A percentile compares a stretch with the other conserved stretches of the same genome.
phyloP scores from a whole-genome alignment of 176 grass and related monocot species.

The Zoysia japonica region DNA sequence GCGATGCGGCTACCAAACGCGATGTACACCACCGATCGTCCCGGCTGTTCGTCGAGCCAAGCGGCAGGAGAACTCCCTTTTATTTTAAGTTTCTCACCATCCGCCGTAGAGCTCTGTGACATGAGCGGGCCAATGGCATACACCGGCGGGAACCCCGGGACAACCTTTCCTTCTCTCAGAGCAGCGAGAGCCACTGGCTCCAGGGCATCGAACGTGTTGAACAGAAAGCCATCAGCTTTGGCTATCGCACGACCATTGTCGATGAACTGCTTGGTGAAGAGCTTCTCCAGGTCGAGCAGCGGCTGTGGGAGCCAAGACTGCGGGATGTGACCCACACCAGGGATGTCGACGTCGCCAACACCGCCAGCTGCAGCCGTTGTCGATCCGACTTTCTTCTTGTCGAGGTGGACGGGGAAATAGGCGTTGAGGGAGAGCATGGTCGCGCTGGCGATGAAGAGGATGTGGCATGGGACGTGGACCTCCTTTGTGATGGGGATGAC shows the following conservation, averaged over 20 bases:
- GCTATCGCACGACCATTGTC: conserved; percentile 34
- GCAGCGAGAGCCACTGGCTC: conserved; percentile 54
- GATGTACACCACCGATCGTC: not conserved
- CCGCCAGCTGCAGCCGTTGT: not conserved
- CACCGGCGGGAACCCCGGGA: conserved; percentile 40
- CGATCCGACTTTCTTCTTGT: not conserved
- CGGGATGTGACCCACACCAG: conserved; percentile 25
- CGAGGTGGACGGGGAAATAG: conserved; percentile 43
- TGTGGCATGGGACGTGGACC: conserved; percentile 42
- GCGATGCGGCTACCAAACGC: conserved; percentile 63
- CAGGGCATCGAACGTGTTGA: conserved; percentile 63
- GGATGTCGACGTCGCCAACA: conserved; percentile 54
- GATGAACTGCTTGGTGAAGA: conserved; percentile 66
- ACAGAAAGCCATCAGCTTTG: conserved; percentile 33
- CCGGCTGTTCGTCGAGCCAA: conserved; percentile 62
- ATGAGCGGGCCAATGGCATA: conserved; percentile 44
- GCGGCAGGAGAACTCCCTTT: not conserved
- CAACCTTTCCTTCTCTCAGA: conserved; percentile 42
- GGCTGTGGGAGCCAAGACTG: conserved; percentile 6
- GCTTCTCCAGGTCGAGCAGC: conserved; percentile 38
- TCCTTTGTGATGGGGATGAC: conserved; percentile 41
- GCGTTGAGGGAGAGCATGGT: conserved; percentile 60
- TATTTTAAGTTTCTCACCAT: too few relatives aligned
- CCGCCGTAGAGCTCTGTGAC: not conserved
- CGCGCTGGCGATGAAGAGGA: conserved; percentile 55